Percentiles rank a stretch among this genome's conserved stretches.
phyloP scores from a whole-genome alignment of 495 filamentous ascomycete species.

The Tricharina praecox region DNA sequence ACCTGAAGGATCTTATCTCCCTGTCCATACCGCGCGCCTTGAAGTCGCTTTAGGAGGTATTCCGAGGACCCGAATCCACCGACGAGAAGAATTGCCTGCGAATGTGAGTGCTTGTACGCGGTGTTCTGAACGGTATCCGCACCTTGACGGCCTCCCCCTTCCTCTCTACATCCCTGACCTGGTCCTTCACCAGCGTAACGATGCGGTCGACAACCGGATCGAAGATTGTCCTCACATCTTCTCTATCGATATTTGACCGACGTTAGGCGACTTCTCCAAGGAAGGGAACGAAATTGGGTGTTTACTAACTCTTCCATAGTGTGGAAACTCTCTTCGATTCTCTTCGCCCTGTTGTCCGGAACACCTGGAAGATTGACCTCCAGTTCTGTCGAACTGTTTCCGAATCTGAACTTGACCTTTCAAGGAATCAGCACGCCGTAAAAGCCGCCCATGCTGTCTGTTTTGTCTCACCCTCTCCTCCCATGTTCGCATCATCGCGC shows the following conservation, averaged over 20 bases:
- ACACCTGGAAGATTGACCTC: conserved; percentile 44
- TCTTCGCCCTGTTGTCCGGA: conserved; percentile 47
- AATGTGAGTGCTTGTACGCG: no score
- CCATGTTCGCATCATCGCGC: conserved; percentile 28
- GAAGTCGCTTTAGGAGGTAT: conserved; percentile 44
- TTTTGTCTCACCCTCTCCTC: no score
- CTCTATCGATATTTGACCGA: background rate
- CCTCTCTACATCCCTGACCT: conserved; percentile 27
- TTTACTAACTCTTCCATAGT: conserved; percentile 38
- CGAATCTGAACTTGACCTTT: conserved; percentile 30
- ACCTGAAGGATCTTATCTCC: conserved; percentile 31
- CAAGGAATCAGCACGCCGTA: no score
- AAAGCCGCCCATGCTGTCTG: no score
- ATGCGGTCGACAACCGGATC: conserved; percentile 42
- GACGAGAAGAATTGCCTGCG: conserved; percentile 46
- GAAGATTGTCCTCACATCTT: conserved; percentile 34
- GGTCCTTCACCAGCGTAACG: conserved; percentile 41
- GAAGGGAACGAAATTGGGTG: no score
- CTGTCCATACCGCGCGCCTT: conserved; percentile 27
- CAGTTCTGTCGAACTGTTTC: conserved; percentile 22
- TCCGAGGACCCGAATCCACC: conserved; percentile 54
- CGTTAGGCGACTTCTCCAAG: no score
- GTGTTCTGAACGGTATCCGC: no score
- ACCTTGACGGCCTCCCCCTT: background rate
- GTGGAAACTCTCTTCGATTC: conserved; percentile 47